Evolutionary conservation across 2,329 filamentous ascomycete genomes (phyloP).

Genomic region (Ophiosphaerella herpotricha): DNA sequence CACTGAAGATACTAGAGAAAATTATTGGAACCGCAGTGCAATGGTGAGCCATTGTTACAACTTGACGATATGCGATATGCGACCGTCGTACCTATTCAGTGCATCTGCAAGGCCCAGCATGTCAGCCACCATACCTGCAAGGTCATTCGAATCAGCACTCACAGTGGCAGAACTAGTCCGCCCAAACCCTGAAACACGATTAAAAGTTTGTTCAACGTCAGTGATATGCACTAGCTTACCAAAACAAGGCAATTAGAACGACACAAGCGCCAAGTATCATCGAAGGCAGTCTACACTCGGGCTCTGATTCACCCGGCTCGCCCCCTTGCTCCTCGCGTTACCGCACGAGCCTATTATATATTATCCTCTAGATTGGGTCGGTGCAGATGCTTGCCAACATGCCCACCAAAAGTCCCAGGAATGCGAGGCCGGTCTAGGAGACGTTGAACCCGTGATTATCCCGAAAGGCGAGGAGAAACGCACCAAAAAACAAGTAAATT

Average conservation of each 20-base stretch:
- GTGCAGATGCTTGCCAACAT: conserved; percentile 67
- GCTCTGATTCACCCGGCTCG: conserved; percentile 67
- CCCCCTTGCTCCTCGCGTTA: conserved; percentile 59
- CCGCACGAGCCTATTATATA: conserved; percentile 63
- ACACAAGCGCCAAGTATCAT: conserved; percentile 69
- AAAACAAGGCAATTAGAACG: conserved; percentile 79
- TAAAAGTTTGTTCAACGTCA: conserved; percentile 32
- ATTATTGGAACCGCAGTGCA: conserved; percentile 53
- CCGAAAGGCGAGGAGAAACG: conserved; percentile 79
- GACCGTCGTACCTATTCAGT: conserved; percentile 54
- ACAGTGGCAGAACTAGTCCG: conserved; percentile 79
- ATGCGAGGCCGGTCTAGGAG: conserved; percentile 79
- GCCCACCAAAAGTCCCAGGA: conserved; percentile 67
- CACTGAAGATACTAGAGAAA: conserved; percentile 54
- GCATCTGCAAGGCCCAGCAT: conserved; percentile 47
- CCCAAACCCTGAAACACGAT: conserved; percentile 64
- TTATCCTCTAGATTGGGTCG: conserved; percentile 68
- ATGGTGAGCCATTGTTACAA: conserved; percentile 40
- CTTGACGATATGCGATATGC: conserved; percentile 28
- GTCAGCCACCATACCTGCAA: conserved; percentile 39
- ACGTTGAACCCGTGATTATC: conserved; percentile 75
- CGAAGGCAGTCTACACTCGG: conserved; percentile 83
- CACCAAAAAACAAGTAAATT: conserved; percentile 88
- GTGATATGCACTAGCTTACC: conserved; percentile 53
- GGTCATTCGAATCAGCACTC: conserved; percentile 62